These are phyloP conservation scores for Sicyos edulis DNA, from an alignment of 306 rosid species.

Conservation along the genomic window DNA sequence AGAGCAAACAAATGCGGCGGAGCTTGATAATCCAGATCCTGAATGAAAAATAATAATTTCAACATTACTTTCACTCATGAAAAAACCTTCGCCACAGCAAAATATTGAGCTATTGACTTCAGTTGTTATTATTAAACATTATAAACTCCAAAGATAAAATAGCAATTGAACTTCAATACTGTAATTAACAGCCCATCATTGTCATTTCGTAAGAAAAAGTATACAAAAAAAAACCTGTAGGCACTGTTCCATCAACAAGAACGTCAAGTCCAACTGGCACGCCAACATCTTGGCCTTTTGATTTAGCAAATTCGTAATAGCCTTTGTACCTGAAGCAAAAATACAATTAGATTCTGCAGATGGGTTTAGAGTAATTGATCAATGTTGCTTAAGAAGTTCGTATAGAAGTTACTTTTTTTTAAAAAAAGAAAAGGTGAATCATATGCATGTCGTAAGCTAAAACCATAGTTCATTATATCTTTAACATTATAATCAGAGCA, in stretches of 20 bases:
- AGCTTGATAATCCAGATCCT: conserved; percentile 97
- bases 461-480: conserved; percentile 9
- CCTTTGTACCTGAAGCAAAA: conserved; percentile 69
- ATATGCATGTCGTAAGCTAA: background rate
- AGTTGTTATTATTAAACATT: background rate
- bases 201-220: background rate
- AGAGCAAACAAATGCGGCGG: conserved; percentile 96
- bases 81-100: background rate
- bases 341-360: conserved; percentile 21
- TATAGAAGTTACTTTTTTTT: background rate
- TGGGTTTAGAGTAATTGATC: background rate
- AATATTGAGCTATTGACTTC: background rate
- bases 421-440: background rate
- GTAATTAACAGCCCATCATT: conserved; percentile 11
- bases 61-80: background rate
- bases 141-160: background rate
- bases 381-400: background rate
- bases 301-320: conserved; percentile 56
- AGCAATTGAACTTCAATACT: background rate
- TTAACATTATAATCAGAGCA: background rate
- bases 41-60: conserved; percentile 4
- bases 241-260: conserved; percentile 85
- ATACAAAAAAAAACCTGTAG: conserved; percentile 19
- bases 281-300: conserved; percentile 55
- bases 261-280: conserved; percentile 78